Conservation (phyloP, 2,329 filamentous ascomycete genomes). For the Penicillium sp. region DNA sequence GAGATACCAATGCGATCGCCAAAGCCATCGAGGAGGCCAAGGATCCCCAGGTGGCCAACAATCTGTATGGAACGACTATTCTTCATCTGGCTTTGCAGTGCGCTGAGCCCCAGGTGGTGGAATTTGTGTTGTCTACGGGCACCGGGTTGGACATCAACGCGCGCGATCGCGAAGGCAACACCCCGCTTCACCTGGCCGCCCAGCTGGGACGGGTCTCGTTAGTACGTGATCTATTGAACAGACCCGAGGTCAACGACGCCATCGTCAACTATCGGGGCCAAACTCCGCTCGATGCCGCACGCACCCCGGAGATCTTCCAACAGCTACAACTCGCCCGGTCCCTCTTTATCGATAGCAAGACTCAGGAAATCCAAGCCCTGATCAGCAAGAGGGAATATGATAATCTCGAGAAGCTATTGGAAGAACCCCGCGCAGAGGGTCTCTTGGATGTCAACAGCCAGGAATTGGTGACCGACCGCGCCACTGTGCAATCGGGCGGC, state of each 20-base stretch:
- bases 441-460: conserved; percentile 89
- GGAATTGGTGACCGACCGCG: conserved; percentile 79
- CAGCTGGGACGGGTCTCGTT: conserved; percentile 76
- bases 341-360: conserved; percentile 82
- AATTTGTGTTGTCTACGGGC: conserved; percentile 82
- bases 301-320: conserved; percentile 94
- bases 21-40: conserved; percentile 68
- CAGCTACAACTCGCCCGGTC: conserved; percentile 87
- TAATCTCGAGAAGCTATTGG: conserved; percentile 73
- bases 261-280: conserved; percentile 82
- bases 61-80: conserved; percentile 72
- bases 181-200: conserved; percentile 84
- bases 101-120: conserved; percentile 86
- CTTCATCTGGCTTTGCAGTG: conserved; percentile 94
- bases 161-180: conserved; percentile 91
- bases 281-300: conserved; percentile 81
- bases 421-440: conserved; percentile 81
- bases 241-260: conserved; percentile 83
- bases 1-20: conserved; percentile 86
- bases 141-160: conserved; percentile 80
- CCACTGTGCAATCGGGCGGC: conserved; percentile 78
- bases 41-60: conserved; percentile 52
- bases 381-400: conserved; percentile 74
- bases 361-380: conserved; percentile 79
- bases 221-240: conserved; percentile 80